These are phyloP conservation scores for Fusarium sp. DNA, from an alignment of 2,329 filamentous ascomycete species.

Conservation along the genomic window DNA sequence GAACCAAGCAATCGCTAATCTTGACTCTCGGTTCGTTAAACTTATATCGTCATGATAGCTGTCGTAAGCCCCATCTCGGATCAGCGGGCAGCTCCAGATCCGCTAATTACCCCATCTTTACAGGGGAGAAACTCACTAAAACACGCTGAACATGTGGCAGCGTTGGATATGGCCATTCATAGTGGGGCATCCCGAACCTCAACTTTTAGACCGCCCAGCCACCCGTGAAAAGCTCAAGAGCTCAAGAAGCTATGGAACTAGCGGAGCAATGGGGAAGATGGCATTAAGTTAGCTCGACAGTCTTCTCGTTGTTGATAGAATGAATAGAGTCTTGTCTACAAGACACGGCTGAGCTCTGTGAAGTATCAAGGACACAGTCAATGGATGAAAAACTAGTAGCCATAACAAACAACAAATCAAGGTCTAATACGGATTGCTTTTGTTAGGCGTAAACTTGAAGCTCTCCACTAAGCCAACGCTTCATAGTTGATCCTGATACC, in stretches of 20 bases:
- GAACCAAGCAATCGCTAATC: background rate
- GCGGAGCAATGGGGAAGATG: background rate
- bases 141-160: conserved; percentile 22
- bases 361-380: background rate
- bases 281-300: background rate
- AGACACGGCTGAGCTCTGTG: background rate
- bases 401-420: background rate
- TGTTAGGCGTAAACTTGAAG: background rate
- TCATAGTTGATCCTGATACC: background rate
- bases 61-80: conserved; percentile 10
- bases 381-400: background rate
- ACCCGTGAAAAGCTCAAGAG: background rate
- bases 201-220: background rate
- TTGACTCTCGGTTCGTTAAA: background rate
- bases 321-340: background rate
- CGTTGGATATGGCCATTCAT: background rate
- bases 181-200: conserved; percentile 8
- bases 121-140: conserved; percentile 21
- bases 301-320: background rate
- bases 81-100: conserved; percentile 8
- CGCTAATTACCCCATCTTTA: conserved; percentile 30
- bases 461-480: background rate
- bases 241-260: background rate
- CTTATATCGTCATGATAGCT: conserved; percentile 3
- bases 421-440: background rate